Percentiles rank a stretch among this genome's conserved stretches.
phyloP scores from a whole-genome alignment of 2,329 filamentous ascomycete species.

The Eutypella sp. region DNA sequence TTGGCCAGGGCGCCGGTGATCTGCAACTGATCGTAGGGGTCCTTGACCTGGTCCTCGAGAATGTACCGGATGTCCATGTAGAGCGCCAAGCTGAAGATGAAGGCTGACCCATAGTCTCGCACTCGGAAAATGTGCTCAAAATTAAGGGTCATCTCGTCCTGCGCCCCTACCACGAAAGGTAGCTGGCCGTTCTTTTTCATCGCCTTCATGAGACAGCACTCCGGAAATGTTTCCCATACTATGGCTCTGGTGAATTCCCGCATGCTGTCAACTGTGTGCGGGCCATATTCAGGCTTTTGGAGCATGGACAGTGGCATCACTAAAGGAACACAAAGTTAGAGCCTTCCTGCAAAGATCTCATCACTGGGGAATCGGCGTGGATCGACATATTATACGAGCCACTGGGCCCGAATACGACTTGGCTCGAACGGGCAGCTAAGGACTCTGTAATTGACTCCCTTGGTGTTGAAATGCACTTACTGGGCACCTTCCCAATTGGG shows the following conservation, averaged over 20 bases:
- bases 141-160: conserved; percentile 23
- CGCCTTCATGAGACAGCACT: conserved; percentile 20
- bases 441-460: too few species aligned
- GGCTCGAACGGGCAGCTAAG: too few species aligned
- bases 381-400: too few species aligned
- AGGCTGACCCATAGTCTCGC: conserved; percentile 14
- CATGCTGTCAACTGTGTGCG: conserved; percentile 10
- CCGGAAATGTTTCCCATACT: conserved; percentile 16
- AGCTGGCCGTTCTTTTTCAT: conserved; percentile 18
- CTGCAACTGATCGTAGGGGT: conserved; percentile 17
- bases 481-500: conserved; percentile 21
- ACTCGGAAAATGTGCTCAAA: conserved; percentile 16
- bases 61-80: conserved; percentile 27
- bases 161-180: conserved; percentile 13
- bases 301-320: conserved; percentile 7
- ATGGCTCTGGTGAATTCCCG: conserved; percentile 13
- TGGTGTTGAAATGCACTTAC: neutral
- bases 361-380: too few species aligned
- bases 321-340: too few species aligned
- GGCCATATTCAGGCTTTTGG: conserved; percentile 13
- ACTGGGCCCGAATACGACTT: too few species aligned
- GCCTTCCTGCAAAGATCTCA: too few species aligned
- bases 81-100: conserved; percentile 25
- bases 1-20: conserved; percentile 10
- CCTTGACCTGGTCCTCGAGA: conserved; percentile 17